These are phyloP conservation scores for Leptographium wingfieldii DNA, from an alignment of 2,329 filamentous ascomycete genomes.

Conservation along the genomic window DNA sequence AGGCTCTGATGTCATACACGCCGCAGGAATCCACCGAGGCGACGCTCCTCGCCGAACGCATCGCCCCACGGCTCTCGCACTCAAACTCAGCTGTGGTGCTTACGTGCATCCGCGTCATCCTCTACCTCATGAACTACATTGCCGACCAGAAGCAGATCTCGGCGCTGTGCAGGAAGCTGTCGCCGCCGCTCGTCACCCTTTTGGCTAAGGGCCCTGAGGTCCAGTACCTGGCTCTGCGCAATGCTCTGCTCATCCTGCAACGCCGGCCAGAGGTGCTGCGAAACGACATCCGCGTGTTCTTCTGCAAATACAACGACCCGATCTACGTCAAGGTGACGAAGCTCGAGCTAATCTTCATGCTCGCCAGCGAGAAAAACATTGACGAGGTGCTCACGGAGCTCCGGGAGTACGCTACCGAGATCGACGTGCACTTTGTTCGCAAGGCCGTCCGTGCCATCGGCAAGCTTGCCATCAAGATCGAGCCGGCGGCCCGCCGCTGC, in stretches of 20 bases:
- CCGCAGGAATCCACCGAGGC: slow-evolving; percentile 86
- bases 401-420: slow-evolving; percentile 93
- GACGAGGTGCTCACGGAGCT: slow-evolving; percentile 88
- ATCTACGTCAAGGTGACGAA: slow-evolving; percentile 99
- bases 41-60: slow-evolving; percentile 78
- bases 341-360: slow-evolving; percentile 96
- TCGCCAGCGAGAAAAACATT: slow-evolving; percentile 91
- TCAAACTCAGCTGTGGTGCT: slow-evolving; percentile 94
- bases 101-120: slow-evolving; percentile 88
- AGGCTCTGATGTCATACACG: slow-evolving; percentile 95
- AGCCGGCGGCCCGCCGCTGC: slow-evolving; percentile 78
- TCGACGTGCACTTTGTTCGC: slow-evolving; percentile 95
- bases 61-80: slow-evolving; percentile 89
- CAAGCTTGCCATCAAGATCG: slow-evolving; percentile 97
- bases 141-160: slow-evolving; percentile 80
- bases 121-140: slow-evolving; percentile 99
- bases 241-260: slow-evolving; percentile 87
- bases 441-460: slow-evolving; percentile 96
- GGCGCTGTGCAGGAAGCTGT: slow-evolving; percentile 79
- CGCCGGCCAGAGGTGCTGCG: slow-evolving; percentile 82
- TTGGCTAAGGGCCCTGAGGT: slow-evolving; percentile 95
- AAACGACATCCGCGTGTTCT: slow-evolving; percentile 97
- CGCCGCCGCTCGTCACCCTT: slow-evolving; percentile 85
- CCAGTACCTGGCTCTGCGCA: slow-evolving; percentile 90
- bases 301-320: slow-evolving; percentile 99